Base-by-base conservation (phyloP, 768 basidiomycete genomes). In the Collybia sordida region DNA sequence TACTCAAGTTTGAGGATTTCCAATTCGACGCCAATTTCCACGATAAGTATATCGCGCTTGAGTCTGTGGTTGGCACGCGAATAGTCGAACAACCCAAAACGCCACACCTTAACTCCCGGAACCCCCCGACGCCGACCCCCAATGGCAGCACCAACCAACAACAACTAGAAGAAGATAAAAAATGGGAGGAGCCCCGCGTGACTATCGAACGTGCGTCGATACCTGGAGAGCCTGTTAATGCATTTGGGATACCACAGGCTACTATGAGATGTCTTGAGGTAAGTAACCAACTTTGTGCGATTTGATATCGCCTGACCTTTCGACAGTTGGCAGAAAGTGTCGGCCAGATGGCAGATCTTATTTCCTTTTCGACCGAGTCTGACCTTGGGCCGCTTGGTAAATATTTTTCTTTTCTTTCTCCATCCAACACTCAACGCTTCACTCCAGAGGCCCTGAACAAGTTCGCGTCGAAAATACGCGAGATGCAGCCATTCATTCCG, bases 191-290 rank as follows among this genome's bases (percentile, higher is more conserved):
- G 55, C 83, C 82, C 6, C 67, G 82, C 49, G 68, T 82, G 36
- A 57, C 77, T 42, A 81, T 88, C 41, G 81, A 83, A 15, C 72
- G 71, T 28, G 86, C 80, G 25, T 73, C 73, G n/a, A 80, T 91
- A 56, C 90, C 91, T 11, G 81, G 82, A 4, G 90, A 91, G 59
- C 90, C 90, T 7, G 88, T 93, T 45, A 92, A 92, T 60, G 88
- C 87, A 18, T 93, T 92, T 68, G 90, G 90, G 4, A 90, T 93
- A 46, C 89, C 90, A 5, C 89, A 92, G 62, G 89, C 88, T 2
- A 90, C 90, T 15, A 92, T 92, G 91, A 77, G 90, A 47, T 91
- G 89, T 77, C 71, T 93, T 28, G 90, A 93, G 78, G 86, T 87
- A 49, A 49, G 77, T 63, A 42, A 27, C 12, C 28, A 44, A 18